Evolutionary conservation across 495 filamentous ascomycete genomes (phyloP).

Genomic region (Astrocystis sublimbata): DNA sequence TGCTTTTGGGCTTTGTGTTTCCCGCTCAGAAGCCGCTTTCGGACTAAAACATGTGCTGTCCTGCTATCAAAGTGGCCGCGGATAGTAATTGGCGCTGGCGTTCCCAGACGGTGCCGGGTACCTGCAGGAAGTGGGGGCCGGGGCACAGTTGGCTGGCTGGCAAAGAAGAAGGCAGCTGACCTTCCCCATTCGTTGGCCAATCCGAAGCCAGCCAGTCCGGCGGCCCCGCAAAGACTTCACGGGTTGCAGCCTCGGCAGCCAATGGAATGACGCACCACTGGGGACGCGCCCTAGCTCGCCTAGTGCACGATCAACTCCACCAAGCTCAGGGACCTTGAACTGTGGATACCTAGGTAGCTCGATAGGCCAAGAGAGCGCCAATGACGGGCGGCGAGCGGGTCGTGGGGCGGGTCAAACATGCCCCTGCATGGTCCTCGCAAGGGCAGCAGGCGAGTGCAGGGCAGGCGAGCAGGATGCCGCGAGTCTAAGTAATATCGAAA

Average conservation of each 20-base stretch:
- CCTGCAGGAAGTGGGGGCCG: constrained; percentile 2
- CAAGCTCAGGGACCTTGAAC: no score
- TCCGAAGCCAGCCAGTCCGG: not conserved
- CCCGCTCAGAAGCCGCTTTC: no score
- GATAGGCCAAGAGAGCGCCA: not conserved
- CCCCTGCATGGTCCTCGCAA: constrained; percentile 5
- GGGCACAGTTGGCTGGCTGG: not conserved
- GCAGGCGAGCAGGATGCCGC: no score
- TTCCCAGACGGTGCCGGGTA: not conserved
- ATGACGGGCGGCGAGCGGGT: not conserved
- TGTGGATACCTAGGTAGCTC: not conserved
- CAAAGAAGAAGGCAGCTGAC: not conserved
- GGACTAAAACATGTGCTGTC: not conserved
- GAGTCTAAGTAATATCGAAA: not conserved
- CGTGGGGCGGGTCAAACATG: constrained; percentile 5
- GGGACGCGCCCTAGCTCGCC: not conserved
- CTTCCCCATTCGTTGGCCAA: not conserved
- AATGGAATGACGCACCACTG: not conserved
- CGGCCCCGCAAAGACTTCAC: not conserved
- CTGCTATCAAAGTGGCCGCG: not conserved
- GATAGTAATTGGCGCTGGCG: constrained; percentile 6
- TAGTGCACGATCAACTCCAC: not conserved
- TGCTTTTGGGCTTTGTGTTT: no score
- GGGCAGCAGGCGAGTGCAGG: no score
- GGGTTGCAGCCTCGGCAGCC: not conserved